Evolutionary conservation across 139 green algal genomes (phyloP), one percentile per base, ranked within the genome.

Genomic region (Micractinium sp.): DNA sequence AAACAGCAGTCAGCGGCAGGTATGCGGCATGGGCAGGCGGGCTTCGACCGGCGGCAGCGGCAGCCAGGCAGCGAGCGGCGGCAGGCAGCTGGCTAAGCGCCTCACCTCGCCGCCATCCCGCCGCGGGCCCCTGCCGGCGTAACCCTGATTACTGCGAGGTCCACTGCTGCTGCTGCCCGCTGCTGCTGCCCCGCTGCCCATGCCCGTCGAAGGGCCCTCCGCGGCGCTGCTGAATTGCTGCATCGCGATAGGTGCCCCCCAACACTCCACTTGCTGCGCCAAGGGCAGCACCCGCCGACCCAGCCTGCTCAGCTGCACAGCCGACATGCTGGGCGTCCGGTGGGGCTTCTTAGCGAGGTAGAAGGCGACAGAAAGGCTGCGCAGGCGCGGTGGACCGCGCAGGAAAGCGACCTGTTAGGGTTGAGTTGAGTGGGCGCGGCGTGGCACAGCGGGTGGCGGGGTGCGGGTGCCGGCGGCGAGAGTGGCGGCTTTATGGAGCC

Each of bases 251-350:
- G n/a, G 33, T 56, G 81, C 56, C 3, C 20, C 63, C 16, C 14
- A 31, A 14, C 56, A n/a, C n/a, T 86, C 56, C 56, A 86, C 7
- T 18, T 86, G 81, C 81, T 75, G 81, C 60, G 18, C 31, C 81
- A 86, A 29, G 33, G 81, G 60, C 33, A 86, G 56, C 81, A n/a
- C 56, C 81, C 81, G 53, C 81, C 60, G 74, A 33, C n/a, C 81
- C 31, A 86, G 25, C n/a, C 60, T 19, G 19, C 81, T 56, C 39
- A 86, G 81, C 80, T 71, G 47, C 35, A 47, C 19, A 20, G 13
- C 33, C 29, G 80, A 85, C 80, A 85, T 85, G 74, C 74, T 31
- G 74, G 31, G 69, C 3, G 74, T 22, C 74, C 23, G 29, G 16
- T 27, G 14, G 74, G 73, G 35, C 74, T 53, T 25, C 74, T 53